Evolutionary conservation across 768 basidiomycete genomes (phyloP), one percentile per base, ranked within the genome.

Genomic region (Hygrophoropsis aurantiaca): DNA sequence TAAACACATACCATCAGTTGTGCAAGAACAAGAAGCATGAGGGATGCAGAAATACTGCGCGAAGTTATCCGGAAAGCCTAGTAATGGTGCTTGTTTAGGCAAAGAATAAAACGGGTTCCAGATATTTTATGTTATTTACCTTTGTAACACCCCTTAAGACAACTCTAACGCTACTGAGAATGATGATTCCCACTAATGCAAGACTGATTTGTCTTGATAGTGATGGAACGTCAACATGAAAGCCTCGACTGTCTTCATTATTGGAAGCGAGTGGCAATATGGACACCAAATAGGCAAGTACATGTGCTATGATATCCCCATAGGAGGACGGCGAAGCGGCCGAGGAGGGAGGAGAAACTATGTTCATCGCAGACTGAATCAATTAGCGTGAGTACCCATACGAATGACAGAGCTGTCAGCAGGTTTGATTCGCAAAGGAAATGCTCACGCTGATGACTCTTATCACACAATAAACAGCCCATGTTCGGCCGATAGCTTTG

Each of bases 1-100:
- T n/a, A n/a, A n/a, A 53, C 47, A 45, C 50, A 58, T 53, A 89
- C 90, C 90, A 93, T 90, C 39, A 93, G 73, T 60, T 93, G 89
- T 6, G 89, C 85, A 19, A 93, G 74, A 9, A 85, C 65, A 24
- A 93, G 76, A 20, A 92, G 63, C 78, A 92, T 85, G 34, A 92
- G 67, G 4, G 85, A 85, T 4, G 87, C 86, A 26, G 84, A 84
- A 6, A 87, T 71, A 44, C 78, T 87, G 26, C 81, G 75, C 55
- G 82, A 86, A 26, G 82, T 83, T 15, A 87, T 78, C 44, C 77
- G 78, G 27, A 89, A 67, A 0, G 71, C 73, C 85, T 85, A 51
- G 35, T 13, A 6, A 30, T 13, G 13, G n/a, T n/a, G n/a, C n/a
- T n/a, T n/a, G n/a, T n/a, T n/a, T 13, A 20, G 2, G 30, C 33